These are phyloP conservation scores for Claviceps digitariae DNA, from an alignment of 2,329 filamentous ascomycete species.

Conservation along the genomic window DNA sequence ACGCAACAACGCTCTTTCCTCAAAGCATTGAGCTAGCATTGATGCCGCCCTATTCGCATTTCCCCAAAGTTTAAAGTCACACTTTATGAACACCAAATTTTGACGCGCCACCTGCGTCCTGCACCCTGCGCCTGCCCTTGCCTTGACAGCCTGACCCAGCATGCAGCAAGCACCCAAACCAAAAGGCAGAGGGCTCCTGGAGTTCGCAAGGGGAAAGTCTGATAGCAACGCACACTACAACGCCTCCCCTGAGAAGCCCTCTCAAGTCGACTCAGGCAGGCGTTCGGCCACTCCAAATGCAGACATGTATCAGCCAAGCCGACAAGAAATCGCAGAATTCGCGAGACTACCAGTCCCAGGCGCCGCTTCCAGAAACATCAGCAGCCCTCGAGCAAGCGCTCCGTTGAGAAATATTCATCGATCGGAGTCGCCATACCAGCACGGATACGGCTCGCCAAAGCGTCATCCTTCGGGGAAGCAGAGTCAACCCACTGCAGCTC, in stretches of 20 bases:
- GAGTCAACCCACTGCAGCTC: background rate
- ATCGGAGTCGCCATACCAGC: conserved; percentile 9
- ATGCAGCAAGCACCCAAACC: conserved; percentile 20
- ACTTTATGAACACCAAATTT: background rate
- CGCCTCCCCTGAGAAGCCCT: conserved; percentile 7
- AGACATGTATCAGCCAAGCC: conserved; percentile 9
- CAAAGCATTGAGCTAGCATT: background rate
- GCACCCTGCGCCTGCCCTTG: background rate
- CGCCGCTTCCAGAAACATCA: conserved; percentile 8
- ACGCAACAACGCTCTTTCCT: background rate
- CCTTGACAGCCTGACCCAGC: background rate
- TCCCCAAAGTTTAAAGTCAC: background rate
- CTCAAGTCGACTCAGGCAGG: conserved; percentile 8
- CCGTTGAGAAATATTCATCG: conserved; percentile 10
- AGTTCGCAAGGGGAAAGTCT: conserved; percentile 17
- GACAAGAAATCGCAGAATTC: conserved; percentile 19
- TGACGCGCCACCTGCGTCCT: background rate
- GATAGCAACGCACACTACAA: conserved; percentile 12
- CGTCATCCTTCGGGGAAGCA: conserved; percentile 4
- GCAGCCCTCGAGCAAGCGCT: conserved; percentile 1
- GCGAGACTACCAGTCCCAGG: conserved; percentile 23
- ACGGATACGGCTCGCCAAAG: conserved; percentile 7
- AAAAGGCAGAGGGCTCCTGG: conserved; percentile 17
- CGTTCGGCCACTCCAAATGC: conserved; percentile 10
- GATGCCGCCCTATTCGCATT: background rate